Base-by-base conservation (phyloP, 495 filamentous ascomycete species). In the Chaetomium fimeti region DNA sequence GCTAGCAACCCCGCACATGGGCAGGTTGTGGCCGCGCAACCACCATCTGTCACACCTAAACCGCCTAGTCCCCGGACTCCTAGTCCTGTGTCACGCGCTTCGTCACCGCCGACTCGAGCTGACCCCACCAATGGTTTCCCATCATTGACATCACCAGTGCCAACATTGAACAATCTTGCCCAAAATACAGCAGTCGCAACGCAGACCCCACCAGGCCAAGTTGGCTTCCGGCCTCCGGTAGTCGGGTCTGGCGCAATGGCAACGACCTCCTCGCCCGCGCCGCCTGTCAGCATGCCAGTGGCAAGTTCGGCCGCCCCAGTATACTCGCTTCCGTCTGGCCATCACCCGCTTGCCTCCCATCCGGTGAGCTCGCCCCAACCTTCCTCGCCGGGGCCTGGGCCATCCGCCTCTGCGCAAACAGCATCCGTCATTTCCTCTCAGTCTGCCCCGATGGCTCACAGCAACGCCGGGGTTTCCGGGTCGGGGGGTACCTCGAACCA, bases 21-120 rank as follows among this genome's bases (percentile, higher is more conserved):
- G 16, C 48, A 42, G 15, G 40, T 20, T 1, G 29, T 48, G 18
- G 25, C 54, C 4, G 52, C 64, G 12, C 55, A 54, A 5, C 55
- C 47, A 15, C 47, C 45, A 11, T 38, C 55, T 28, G n/a, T 18
- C 13, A 25, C 48, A 7, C 47, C 60, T 22, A 48, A 24, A 12
- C 45, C 38, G 27, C 52, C 57, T 27, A 40, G 43, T 25, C 32
- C 22, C 29, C 57, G 25, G 8, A 64, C 52, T 15, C 61, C 57
- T 2, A 68, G 57, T 29, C 61, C 66, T 13, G 22, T 53, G 27
- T 64, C 61, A 15, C 61, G 61, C 2, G 62, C 61, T 38, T 59
- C 63, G 1, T 66, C 63, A 2, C 62, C 62, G 1, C 7, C 57
- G 52, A 20, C 66, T 49, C 45, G 52, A 15, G 28, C 16, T n/a